These are phyloP conservation scores for Solanum bulbocastanum DNA, from an alignment of 257 asterid genomes.

Conservation along the genomic window DNA sequence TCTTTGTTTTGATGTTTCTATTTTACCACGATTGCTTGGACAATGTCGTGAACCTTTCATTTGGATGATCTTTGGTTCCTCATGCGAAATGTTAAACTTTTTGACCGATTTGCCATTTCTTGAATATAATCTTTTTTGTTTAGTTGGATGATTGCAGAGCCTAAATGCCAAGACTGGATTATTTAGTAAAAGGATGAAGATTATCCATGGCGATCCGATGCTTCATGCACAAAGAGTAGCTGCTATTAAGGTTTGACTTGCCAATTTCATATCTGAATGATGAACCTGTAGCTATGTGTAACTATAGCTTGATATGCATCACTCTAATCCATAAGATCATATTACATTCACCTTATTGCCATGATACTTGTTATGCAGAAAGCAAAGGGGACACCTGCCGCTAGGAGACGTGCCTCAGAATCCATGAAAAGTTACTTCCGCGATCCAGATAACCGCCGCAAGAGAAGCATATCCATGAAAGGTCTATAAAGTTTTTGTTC, in stretches of 20 bases:
- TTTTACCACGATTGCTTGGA: not conserved
- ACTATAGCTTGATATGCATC: not conserved
- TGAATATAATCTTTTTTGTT: constrained; percentile 49
- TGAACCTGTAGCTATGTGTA: not conserved
- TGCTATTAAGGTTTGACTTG: constrained; percentile 70
- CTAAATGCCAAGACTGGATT: constrained; percentile 88
- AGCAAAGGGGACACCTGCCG: constrained; percentile 67
- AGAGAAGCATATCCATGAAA: constrained; percentile 84
- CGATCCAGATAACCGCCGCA: constrained; percentile 78
- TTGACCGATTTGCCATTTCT: constrained; percentile 9
- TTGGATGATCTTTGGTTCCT: not conserved
- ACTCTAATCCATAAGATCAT: not conserved
- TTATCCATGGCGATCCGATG: constrained; percentile 71
- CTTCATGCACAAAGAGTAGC: constrained; percentile 89
- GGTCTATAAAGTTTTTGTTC: constrained; percentile 25
- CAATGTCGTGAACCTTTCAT: not conserved
- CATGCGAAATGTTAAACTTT: not conserved
- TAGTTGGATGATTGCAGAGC: constrained; percentile 98
- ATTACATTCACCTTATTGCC: not conserved
- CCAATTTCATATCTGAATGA: not conserved
- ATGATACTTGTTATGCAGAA: constrained; percentile 26
- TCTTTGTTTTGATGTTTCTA: not conserved
- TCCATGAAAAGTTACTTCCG: constrained; percentile 70
- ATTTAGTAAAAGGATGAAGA: constrained; percentile 86
- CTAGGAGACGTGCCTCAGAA: constrained; percentile 84